phyloP scores from a whole-genome alignment of 1,139 yeast species.

The Protomyces pachydermus region DNA sequence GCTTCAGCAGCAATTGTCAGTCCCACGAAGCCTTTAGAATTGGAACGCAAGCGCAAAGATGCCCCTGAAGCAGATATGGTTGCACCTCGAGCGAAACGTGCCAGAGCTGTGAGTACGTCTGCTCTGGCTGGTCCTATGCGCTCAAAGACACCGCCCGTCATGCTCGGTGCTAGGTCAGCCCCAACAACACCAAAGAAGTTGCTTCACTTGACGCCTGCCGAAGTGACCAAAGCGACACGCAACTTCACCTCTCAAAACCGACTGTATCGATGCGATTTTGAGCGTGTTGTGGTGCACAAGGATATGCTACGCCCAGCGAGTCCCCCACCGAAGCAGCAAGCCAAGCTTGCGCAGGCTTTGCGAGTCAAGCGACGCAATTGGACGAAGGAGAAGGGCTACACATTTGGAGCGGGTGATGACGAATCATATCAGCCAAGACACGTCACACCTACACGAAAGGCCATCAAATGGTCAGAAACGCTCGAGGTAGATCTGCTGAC shows the following conservation, averaged over 20 bases:
- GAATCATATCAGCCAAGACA: conserved; percentile 16
- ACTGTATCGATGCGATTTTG: conserved; percentile 27
- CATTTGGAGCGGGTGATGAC: conserved; percentile 29
- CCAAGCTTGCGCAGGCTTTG: conserved; percentile 24
- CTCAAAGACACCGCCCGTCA: not conserved
- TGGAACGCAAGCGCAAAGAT: conserved; percentile 4
- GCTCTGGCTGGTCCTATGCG: not conserved
- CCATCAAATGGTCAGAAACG: conserved; percentile 24
- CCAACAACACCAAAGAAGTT: conserved; percentile 19
- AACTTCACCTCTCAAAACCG: conserved; percentile 25
- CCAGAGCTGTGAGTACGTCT: not conserved
- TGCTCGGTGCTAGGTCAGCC: not conserved
- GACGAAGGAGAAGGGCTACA: conserved; percentile 26
- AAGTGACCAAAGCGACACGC: conserved; percentile 27
- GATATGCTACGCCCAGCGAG: conserved; percentile 27
- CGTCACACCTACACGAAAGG: conserved; percentile 25
- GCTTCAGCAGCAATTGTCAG: not conserved
- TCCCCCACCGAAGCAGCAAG: conserved; percentile 27
- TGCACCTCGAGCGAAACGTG: not conserved
- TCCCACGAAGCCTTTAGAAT: not conserved
- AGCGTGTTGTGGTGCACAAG: conserved; percentile 26
- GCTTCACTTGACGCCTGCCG: conserved; percentile 27
- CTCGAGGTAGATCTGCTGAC: conserved; percentile 20
- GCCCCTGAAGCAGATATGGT: not conserved
- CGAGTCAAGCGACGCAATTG: conserved; percentile 18